Conservation (phyloP, 495 filamentous ascomycete species). For the Aspergillus biplanus region DNA sequence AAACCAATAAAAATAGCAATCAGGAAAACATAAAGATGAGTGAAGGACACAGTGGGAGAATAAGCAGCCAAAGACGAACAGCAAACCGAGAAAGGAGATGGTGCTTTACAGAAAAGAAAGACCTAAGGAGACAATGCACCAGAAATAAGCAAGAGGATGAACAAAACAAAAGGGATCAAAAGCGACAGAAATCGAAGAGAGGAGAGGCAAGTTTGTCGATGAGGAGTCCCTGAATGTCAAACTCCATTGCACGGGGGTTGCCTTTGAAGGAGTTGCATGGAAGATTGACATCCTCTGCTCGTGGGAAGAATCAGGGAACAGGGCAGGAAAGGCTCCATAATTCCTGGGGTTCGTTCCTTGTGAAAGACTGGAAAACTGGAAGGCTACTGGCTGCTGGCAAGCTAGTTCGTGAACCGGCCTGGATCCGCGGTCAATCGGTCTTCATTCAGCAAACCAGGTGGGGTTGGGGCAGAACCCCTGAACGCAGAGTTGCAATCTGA, state of each 20-base stretch:
- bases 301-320: neutral
- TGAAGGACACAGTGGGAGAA: constrained; percentile 10
- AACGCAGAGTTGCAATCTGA: neutral
- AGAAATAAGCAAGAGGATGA: constrained; percentile 15
- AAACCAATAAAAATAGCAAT: constrained; percentile 20
- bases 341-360: constrained; percentile 3
- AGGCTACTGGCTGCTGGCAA: constrained; percentile 8
- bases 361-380: neutral
- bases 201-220: constrained; percentile 4
- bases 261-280: constrained; percentile 3
- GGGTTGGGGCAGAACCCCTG: constrained; percentile 17
- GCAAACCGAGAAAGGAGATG: constrained; percentile 19
- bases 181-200: constrained; percentile 6
- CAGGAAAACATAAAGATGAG: constrained; percentile 10
- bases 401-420: constrained; percentile 15
- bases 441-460: constrained; percentile 14
- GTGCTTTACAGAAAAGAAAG: constrained; percentile 25
- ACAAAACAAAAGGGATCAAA: constrained; percentile 12
- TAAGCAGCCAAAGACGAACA: constrained; percentile 22
- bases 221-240: constrained; percentile 2
- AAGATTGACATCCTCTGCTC: neutral
- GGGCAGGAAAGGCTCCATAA: constrained; percentile 7
- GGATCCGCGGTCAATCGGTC: constrained; percentile 19
- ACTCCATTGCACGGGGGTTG: constrained; percentile 7
- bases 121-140: constrained; percentile 21